Base-by-base conservation (phyloP, 2,329 filamentous ascomycete species). In the Tolypocladium amazonense region DNA sequence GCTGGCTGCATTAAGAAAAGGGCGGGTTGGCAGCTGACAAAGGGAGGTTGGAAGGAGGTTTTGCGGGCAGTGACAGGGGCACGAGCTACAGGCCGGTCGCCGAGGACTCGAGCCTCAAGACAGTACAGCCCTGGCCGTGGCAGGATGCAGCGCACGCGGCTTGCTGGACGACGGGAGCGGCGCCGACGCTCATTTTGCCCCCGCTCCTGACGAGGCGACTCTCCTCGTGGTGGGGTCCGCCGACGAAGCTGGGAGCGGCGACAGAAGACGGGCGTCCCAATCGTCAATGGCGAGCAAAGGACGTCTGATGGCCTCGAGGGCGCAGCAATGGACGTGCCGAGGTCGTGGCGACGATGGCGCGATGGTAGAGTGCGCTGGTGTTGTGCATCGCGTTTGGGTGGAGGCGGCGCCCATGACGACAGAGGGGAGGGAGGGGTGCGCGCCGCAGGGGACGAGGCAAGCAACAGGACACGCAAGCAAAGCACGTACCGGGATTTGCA, bases 341-440 rank as follows among this genome's bases (percentile, higher is more conserved):
- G 35, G 23, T 33, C 45, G 47, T 55, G 27, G 35, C 50, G 14
- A 41, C 37, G 38, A 25, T 39, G n/a, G 25, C 54, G 25, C 38
- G 41, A 14, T 30, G 56, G 23, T 18, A 43, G 12, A 54, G 30
- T 35, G 50, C 30, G 18, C n/a, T 57, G 30, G 41, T 50, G 56
- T 47, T 50, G 56, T 47, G 56, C 56, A 20, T 37, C 27, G 23
- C 56, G n/a, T 8, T n/a, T 14, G 43, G 15, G 54, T 53, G 67
- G 66, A 63, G 67, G 67, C 64, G 65, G 68, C 56, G 67, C 67
- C 30, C 72, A 76, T 76, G 73, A 75, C 73, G 73, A 75, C 71
- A 74, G 73, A 70, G 71, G 70, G 68, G 66, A 65, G 66, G 65
- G 67, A 63, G 67, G 65, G 66, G 68, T 67, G 69, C 67, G 69